Base-by-base conservation (phyloP, 2,329 filamentous ascomycete species). In the Diaporthe helianthi region DNA sequence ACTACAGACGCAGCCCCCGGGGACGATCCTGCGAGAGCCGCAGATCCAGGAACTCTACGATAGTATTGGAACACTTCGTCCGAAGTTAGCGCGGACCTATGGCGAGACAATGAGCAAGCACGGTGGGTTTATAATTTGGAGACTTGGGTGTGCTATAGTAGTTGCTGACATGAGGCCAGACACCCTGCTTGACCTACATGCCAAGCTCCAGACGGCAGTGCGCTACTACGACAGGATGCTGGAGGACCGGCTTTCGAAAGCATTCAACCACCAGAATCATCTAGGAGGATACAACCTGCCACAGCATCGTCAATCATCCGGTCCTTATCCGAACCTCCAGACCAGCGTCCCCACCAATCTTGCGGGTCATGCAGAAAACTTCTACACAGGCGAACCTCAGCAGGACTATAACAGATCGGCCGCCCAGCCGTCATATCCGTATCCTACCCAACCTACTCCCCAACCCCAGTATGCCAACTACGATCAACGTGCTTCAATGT, bases 71-170 rank as follows among this genome's bases (percentile, higher is more conserved):
- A 87, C 93, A 19, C 83, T 99, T 72, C 88, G 96, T 61, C 96
- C 96, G 1, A 99, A 99, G 79, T 85, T 99, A 67, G 96, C 96
- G 5, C 89, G 96, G 69, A 98, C 95, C 0, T 98, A 98, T 77
- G 96, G 96, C 67, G 96, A 99, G 82, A 98, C 96, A 0, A 98
- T 99, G 96, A 98, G 96, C 87, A 99, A 99, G 80, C 96, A 98
- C 79, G 94, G 93, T 93, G 83, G 78, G 89, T 81, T 81, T 33
- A 17, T n/a, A 3, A 4, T 19, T 12, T 7, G 26, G 24, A 58
- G 46, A 19, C 8, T 15, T 24, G 10, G 3, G 2, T 26, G 41
- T 19, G n/a, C 13, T 54, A 22, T n/a, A 46, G n/a, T 70, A 66
- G 55, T 80, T 86, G 76, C 58, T 63, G 44, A 63, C 58, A 72